Evolutionary conservation across 2,329 filamentous ascomycete species (phyloP).

Genomic region (Colletotrichum costaricense): DNA sequence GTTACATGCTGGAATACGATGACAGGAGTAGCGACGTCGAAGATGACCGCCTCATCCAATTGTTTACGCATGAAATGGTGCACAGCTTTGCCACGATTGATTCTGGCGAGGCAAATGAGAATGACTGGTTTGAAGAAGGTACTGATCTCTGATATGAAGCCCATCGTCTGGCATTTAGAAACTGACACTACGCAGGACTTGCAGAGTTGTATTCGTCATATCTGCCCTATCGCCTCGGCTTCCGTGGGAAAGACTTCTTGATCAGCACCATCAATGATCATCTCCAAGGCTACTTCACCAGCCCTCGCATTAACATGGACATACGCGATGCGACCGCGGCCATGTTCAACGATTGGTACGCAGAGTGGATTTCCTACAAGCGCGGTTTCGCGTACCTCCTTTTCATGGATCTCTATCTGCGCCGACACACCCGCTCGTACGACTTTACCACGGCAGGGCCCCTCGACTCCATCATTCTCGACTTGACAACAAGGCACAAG

Average conservation of each 20-base stretch:
- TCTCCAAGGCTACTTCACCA: slow-evolving; percentile 32
- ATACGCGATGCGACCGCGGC: slow-evolving; percentile 21
- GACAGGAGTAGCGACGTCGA: slow-evolving; percentile 3
- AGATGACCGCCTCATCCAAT: slow-evolving; percentile 13
- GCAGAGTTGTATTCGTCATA: slow-evolving; percentile 32
- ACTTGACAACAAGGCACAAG: background rate
- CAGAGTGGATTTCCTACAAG: slow-evolving; percentile 30
- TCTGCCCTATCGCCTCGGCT: slow-evolving; percentile 33
- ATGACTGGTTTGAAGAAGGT: slow-evolving; percentile 36
- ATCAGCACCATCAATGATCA: slow-evolving; percentile 21
- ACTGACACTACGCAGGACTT: slow-evolving; percentile 9
- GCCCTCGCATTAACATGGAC: slow-evolving; percentile 18
- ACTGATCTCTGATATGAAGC: background rate
- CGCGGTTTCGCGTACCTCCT: slow-evolving; percentile 16
- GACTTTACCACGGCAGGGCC: slow-evolving; percentile 3
- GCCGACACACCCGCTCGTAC: background rate
- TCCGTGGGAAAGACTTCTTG: slow-evolving; percentile 28
- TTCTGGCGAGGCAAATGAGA: slow-evolving; percentile 30
- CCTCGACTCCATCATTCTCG: background rate
- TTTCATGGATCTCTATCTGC: slow-evolving; percentile 13
- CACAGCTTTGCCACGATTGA: slow-evolving; percentile 30
- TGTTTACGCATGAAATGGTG: slow-evolving; percentile 37
- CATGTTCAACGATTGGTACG: slow-evolving; percentile 34
- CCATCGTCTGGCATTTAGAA: background rate
- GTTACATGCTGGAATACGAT: slow-evolving; percentile 35